Percentiles rank a stretch among this genome's conserved stretches.
Evolutionary conservation across 1,284 basidiomycete species (phyloP).

Genomic region (Puccinia horiana): DNA sequence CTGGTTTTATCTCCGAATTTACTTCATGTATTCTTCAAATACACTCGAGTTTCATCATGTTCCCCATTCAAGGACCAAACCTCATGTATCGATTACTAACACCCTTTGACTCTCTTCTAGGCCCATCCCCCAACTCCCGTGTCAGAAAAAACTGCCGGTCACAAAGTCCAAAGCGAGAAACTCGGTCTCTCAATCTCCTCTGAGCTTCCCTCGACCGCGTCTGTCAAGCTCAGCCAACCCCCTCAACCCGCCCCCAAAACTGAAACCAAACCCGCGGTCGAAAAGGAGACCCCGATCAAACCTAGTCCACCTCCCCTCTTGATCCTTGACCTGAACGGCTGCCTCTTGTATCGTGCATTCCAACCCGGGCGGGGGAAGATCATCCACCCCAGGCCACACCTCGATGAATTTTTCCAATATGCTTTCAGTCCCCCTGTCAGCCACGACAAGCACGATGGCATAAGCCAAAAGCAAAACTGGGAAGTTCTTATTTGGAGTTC

Average conservation of each 20-base stretch:
- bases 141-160: not conserved
- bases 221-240: no score
- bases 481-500: conserved; percentile 85
- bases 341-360: conserved; percentile 1
- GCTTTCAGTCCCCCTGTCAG: not conserved
- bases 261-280: not conserved
- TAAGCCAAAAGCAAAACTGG: conserved; percentile 56
- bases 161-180: not conserved
- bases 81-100: not conserved
- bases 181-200: conserved; percentile 14
- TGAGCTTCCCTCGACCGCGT: not conserved
- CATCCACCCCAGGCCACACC: conserved; percentile 22
- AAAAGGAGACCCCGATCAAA: not conserved
- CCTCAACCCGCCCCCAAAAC: not conserved
- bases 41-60: not conserved
- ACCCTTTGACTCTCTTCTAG: not conserved
- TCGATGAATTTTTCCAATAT: conserved; percentile 36
- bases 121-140: not conserved
- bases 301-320: conserved; percentile 26
- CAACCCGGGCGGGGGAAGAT: not conserved
- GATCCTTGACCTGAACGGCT: conserved; percentile 40
- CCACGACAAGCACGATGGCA: not conserved
- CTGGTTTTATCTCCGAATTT: not conserved
- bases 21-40: not conserved
- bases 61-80: not conserved